Evolutionary conservation across 164 flowering plant species (phyloP), one percentile per base, ranked within the genome.

Genomic region (Piper betle): DNA sequence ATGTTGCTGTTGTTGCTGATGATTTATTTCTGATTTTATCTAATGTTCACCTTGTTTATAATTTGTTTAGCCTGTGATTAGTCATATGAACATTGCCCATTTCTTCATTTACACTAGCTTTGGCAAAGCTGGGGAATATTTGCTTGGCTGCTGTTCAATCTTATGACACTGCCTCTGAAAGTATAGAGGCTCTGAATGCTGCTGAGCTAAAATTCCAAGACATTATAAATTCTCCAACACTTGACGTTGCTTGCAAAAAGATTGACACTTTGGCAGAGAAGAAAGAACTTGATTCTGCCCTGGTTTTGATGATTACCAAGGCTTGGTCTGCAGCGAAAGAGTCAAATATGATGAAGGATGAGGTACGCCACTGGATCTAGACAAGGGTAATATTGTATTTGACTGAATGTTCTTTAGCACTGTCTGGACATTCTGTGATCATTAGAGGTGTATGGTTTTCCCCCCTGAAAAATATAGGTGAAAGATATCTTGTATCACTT

Each of bases 291-390:
- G 96, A 88, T 75, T 80, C 99, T 16, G 77, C 93, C n/a, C 53
- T 85, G 71, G 75, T 78, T 64, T 72, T 84, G 71, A 82, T 86
- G 96, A 75, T 84, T 63, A 78, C 88, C 40, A 94, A 91, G 77
- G 95, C 96, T 33, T 94, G 93, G 95, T 85, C 99, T 61, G 84
- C 82, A 64, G 84, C 96, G 59, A 86, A 85, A 72, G 95, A 88
- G 60, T 64, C 97, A 11, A 74, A 75, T 75, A 72, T 86, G 91
- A 77, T 68, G 71, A 83, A 86, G 79, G 88, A 84, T 55, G 97
- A 91, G 94, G 97, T 87, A 72, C 50, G 57, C 50, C 50, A 46
- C 10, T 2, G 6, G 10, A 15, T 15, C 50, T 46, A 15, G 15
- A 15, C 3, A 46, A 46, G 50, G 15, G 15, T 46, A 10, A 46